Conservation (phyloP, 2,329 filamentous ascomycete genomes). For the Beauveria varroae region DNA sequence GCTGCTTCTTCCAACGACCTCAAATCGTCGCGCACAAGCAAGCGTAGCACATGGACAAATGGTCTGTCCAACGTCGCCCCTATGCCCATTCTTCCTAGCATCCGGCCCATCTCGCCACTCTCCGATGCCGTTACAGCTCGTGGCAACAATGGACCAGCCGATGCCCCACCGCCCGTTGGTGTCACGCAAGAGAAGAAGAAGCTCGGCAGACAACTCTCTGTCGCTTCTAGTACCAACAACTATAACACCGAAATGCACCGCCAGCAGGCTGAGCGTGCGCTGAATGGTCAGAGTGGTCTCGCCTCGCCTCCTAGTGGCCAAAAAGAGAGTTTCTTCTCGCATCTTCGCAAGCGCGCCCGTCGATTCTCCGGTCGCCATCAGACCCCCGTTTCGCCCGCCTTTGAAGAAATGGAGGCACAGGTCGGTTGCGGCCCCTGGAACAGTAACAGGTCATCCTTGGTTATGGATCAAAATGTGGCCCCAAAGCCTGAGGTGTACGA, state of each 20-base stretch:
- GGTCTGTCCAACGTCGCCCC: conserved; percentile 73
- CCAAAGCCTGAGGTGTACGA: conserved; percentile 51
- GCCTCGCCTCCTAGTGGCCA: conserved; percentile 71
- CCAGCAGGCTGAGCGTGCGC: conserved; percentile 81
- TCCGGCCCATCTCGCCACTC: conserved; percentile 91
- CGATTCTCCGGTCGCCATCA: conserved; percentile 88
- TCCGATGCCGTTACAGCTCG: conserved; percentile 89
- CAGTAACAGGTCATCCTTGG: conserved; percentile 76
- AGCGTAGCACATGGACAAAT: conserved; percentile 91
- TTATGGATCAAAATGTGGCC: conserved; percentile 55
- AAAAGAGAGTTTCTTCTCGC: conserved; percentile 97
- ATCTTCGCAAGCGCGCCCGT: conserved; percentile 86
- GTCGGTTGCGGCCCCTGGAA: conserved; percentile 86
- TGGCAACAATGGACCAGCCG: conserved; percentile 54
- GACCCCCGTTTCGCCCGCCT: conserved; percentile 66
- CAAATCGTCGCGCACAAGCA: conserved; percentile 47
- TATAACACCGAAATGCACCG: conserved; percentile 84
- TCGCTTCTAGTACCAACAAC: conserved; percentile 87
- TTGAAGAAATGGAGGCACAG: conserved; percentile 88
- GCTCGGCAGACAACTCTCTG: conserved; percentile 87
- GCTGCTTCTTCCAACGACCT: conserved; percentile 34
- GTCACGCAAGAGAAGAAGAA: conserved; percentile 71
- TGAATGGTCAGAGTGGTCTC: conserved; percentile 73
- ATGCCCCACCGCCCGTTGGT: conserved; percentile 14
- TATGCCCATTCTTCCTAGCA: conserved; percentile 93